Base-by-base conservation (phyloP, 2,329 filamentous ascomycete genomes). In the Lecanosticta acicola region DNA sequence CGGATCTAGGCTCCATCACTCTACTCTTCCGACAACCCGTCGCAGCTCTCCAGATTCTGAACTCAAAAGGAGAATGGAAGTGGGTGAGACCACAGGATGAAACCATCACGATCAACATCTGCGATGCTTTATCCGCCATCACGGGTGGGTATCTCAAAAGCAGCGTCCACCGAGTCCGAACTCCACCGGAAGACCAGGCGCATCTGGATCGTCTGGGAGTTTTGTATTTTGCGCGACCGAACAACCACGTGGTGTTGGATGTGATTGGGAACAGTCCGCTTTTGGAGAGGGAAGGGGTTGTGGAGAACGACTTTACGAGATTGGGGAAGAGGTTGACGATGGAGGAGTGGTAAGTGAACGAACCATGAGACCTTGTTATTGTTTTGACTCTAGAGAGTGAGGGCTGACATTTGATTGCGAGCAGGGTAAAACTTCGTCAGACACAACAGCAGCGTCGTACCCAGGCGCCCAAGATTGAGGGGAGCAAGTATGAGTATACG, bases 171-270 rank as follows among this genome's bases (percentile, higher is more conserved):
- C 69, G 74, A 1, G 74, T 77, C 0, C 64, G 70, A 32, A 63
- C 68, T 5, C 73, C 73, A 1, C 74, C 73, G 1, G 54, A 66
- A 7, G 73, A 76, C 43, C 73, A 76, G 56, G 66, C 68, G 0
- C 59, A 75, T 42, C 66, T 73, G 2, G 71, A 75, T 41, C 68
- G 75, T 0, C 63, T 76, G 0, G 74, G 75, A 0, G 57, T 78
- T 3, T 54, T 78, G 32, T 78, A 77, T 50, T 77, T 77, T 59
- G 71, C 74, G 1, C 69, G 64, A 11, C 66, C 66, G 3, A 65
- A 68, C 50, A 67, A 68, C 48, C 63, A 68, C 38, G 62, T 64
- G 0, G 53, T 65, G n/a, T 43, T 70, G 17, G 55, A 66, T 24
- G 65, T 66, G 0, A 65, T 75, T 36, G 58, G 60, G 19, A 60